Evolutionary conservation across 129 eudicot species (phyloP).

Genomic region (Pseudognaphalium luteoalbum): DNA sequence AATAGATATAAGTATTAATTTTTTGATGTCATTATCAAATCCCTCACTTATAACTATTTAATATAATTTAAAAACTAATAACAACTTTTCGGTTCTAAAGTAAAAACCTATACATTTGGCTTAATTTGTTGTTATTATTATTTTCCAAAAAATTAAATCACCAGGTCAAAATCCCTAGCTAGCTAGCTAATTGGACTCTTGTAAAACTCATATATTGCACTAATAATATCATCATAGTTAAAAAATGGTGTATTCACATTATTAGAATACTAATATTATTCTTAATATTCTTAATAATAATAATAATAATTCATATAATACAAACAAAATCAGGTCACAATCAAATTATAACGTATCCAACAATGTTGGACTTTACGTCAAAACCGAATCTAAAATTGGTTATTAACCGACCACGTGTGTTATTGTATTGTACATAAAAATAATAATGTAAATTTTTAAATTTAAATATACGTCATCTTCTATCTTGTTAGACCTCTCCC

Average conservation of each 20-base stretch:
- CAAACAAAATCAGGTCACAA: slow-evolving; percentile 25
- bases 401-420: slow-evolving; percentile 30
- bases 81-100: too few species aligned
- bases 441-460: neutral
- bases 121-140: too few species aligned
- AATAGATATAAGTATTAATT: too few species aligned
- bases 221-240: neutral
- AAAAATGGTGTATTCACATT: neutral
- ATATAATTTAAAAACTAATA: too few species aligned
- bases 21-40: too few species aligned
- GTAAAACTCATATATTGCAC: neutral
- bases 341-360: slow-evolving; percentile 3
- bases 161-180: neutral
- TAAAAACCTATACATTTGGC: too few species aligned
- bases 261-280: too few species aligned
- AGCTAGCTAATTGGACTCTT: neutral
- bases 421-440: neutral
- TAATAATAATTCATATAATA: neutral
- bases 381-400: slow-evolving; percentile 18
- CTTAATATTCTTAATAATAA: neutral
- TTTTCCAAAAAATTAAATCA: neutral
- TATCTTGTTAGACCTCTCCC: too few species aligned
- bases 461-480: neutral
- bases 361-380: slow-evolving; percentile 13
- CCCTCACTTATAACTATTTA: too few species aligned